phyloP scores from a whole-genome alignment of 75 land plant species.

The Cunninghamia lanceolata region DNA sequence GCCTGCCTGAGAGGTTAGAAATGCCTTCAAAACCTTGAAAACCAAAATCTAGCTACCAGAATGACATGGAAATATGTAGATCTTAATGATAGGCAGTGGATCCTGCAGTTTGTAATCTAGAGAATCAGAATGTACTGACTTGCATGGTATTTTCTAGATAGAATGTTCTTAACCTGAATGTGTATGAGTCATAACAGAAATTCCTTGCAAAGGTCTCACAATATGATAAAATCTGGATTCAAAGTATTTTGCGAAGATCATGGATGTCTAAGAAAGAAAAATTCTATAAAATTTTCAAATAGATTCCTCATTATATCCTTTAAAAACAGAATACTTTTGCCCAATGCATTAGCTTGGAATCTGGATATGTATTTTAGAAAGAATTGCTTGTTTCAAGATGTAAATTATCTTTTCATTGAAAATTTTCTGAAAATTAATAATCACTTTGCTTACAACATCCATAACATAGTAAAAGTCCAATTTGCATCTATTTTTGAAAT shows the following conservation, averaged over 20 bases:
- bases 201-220: background rate
- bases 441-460: background rate
- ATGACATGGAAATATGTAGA: background rate
- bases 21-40: slow-evolving; percentile 2
- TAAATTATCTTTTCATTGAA: background rate
- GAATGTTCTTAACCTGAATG: background rate
- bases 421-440: background rate
- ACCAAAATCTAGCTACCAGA: slow-evolving; percentile 1
- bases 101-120: background rate
- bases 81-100: background rate
- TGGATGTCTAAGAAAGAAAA: background rate
- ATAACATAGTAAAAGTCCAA: background rate
- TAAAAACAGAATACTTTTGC: background rate
- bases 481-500: background rate
- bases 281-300: background rate
- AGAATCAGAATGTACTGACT: background rate
- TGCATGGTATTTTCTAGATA: background rate
- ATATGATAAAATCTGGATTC: background rate
- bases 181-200: background rate
- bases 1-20: slow-evolving; percentile 67
- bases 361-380: background rate
- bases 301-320: background rate
- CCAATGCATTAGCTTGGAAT: background rate
- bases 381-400: background rate
- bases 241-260: background rate